phyloP scores from a whole-genome alignment of 352 stramenopile genomes.

The Phytophthora cactorum region DNA sequence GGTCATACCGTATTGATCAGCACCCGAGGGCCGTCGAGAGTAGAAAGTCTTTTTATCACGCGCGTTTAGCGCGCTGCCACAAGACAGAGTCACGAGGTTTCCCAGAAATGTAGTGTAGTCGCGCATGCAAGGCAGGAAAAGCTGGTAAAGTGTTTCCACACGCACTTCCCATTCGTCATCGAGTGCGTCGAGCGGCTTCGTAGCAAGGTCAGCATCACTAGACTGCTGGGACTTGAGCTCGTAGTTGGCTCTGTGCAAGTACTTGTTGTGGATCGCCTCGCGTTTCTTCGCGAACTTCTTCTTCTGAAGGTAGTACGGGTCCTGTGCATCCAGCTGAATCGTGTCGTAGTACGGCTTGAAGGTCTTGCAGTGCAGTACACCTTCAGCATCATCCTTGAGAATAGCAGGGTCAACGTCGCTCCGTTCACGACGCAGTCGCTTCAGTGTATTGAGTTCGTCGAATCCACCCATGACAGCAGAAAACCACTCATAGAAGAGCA shows the following conservation, averaged over 20 bases:
- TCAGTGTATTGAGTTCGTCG: constrained; percentile 59
- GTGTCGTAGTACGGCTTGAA: constrained; percentile 63
- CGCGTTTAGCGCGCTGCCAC: constrained; percentile 68
- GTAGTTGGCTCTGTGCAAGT: constrained; percentile 67
- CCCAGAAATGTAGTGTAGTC: constrained; percentile 74
- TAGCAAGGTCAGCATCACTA: constrained; percentile 55
- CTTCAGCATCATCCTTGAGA: constrained; percentile 59
- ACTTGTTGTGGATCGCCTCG: constrained; percentile 74
- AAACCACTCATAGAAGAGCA: constrained; percentile 81
- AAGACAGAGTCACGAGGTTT: constrained; percentile 72
- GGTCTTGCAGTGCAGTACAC: constrained; percentile 69
- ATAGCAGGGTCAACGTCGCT: constrained; percentile 48
- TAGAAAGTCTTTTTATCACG: constrained; percentile 87
- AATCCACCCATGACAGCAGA: constrained; percentile 59
- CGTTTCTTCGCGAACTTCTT: constrained; percentile 72
- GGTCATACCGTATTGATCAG: constrained; percentile 56
- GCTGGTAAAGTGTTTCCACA: constrained; percentile 71
- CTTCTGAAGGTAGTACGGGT: constrained; percentile 77
- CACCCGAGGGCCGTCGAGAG: constrained; percentile 60
- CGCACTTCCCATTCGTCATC: constrained; percentile 81
- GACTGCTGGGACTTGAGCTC: constrained; percentile 57
- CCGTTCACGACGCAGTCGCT: constrained; percentile 50
- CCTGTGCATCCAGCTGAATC: constrained; percentile 58
- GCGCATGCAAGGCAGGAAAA: constrained; percentile 74
- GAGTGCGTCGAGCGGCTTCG: constrained; percentile 45